Evolutionary conservation across 1,284 basidiomycete species (phyloP), one percentile per base, ranked within the genome.

Genomic region (Gomphus bonarii): DNA sequence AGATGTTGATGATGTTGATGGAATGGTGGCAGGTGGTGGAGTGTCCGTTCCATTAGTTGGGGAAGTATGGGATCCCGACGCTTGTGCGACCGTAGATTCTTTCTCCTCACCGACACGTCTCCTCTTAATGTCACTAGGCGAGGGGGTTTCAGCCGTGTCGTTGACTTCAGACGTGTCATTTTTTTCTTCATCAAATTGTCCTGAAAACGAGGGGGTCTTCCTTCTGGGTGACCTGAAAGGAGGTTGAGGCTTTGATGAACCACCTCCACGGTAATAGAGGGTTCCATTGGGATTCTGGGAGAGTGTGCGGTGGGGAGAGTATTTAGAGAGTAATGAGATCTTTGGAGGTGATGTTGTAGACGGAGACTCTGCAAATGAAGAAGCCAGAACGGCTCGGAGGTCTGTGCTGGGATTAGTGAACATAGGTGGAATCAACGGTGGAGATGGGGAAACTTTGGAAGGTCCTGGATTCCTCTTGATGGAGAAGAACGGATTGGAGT

Each of bases 271-370:
- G 81, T 81, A 85, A 55, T 75, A 74, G 66, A 84, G 84, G 30
- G 70, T 64, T 16, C 85, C 85, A 65, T 88, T 88, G 0, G 85
- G 85, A 64, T 88, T 88, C 66, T 72, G 77, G n/a, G 74, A 64
- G 9, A 88, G 69, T 11, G 75, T 80, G 65, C 76, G 81, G 22
- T 73, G 72, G 7, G 78, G 70, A 14, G 72, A 65, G 25, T 66
- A 61, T 2, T 66, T 59, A 12, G 51, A 53, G 6, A 9, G 36
- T 20, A 31, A 6, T 2, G 35, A 20, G 18, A 11, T 2, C 4
- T n/a, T 30, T 25, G 51, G 20, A 42, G 36, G 1, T n/a, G 38
- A 18, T 5, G 18, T 20, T 14, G 16, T 33, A 28, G 12, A 5
- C 22, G 36, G 33, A 31, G 35, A n/a, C 7, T 6, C 25, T 10